Conservation (phyloP, 2,329 filamentous ascomycete species). For the Aspergillus ochraceoroseus region DNA sequence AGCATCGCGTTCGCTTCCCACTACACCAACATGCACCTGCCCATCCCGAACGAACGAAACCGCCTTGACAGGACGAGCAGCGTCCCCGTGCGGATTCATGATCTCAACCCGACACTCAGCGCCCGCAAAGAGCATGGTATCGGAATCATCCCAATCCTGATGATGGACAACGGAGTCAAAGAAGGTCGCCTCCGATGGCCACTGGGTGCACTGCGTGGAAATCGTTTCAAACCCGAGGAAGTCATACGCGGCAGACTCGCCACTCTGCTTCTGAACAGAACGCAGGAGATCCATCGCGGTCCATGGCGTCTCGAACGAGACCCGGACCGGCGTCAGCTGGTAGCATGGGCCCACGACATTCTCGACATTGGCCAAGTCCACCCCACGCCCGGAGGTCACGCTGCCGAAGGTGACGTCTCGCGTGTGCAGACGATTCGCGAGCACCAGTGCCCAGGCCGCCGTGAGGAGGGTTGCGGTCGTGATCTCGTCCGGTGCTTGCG, state of each 20-base stretch:
- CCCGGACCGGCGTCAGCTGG: slow-evolving; percentile 52
- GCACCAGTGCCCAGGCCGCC: slow-evolving; percentile 58
- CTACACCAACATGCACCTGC: slow-evolving; percentile 57
- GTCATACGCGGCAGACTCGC: slow-evolving; percentile 50
- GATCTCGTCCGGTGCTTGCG: slow-evolving; percentile 48
- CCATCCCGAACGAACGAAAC: slow-evolving; percentile 50
- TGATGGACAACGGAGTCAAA: slow-evolving; percentile 55
- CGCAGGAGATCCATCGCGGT: slow-evolving; percentile 48
- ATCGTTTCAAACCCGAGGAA: slow-evolving; percentile 51
- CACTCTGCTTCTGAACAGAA: slow-evolving; percentile 51
- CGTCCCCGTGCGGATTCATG: slow-evolving; percentile 54
- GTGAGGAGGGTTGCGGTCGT: slow-evolving; percentile 59
- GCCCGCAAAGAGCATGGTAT: slow-evolving; percentile 42
- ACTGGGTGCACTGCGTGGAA: slow-evolving; percentile 46
- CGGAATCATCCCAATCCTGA: slow-evolving; percentile 59
- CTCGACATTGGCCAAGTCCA: slow-evolving; percentile 50
- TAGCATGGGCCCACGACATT: slow-evolving; percentile 58
- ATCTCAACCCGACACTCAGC: slow-evolving; percentile 51
- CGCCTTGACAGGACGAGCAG: slow-evolving; percentile 31
- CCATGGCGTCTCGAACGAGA: slow-evolving; percentile 49
- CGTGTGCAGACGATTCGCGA: slow-evolving; percentile 48
- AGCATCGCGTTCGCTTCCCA: slow-evolving; percentile 48
- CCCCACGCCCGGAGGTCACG: slow-evolving; percentile 58
- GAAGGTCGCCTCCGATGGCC: slow-evolving; percentile 40
- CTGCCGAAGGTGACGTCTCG: slow-evolving; percentile 59